These are phyloP conservation scores for Acanthamoeba castellanii DNA, from an alignment of 208 protist species.

Conservation along the genomic window DNA sequence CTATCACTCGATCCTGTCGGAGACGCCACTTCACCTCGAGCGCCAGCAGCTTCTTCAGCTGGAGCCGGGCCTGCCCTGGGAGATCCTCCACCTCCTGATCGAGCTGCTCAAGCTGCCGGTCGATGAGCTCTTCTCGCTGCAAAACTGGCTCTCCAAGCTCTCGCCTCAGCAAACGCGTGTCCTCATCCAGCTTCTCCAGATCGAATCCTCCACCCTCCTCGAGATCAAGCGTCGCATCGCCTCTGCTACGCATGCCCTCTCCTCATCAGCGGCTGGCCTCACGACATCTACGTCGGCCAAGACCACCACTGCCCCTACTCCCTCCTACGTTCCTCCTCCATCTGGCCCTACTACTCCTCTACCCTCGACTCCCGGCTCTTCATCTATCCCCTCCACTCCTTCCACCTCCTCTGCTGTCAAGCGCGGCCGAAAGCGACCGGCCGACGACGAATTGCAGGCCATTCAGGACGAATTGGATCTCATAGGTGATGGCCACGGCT, in stretches of 20 bases:
- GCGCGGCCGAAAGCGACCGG: constrained; percentile 48
- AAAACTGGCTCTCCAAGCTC: constrained; percentile 78
- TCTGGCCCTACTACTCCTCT: background rate
- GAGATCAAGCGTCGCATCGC: constrained; percentile 80
- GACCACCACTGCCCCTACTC: background rate
- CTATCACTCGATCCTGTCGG: constrained; percentile 75
- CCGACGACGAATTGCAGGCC: constrained; percentile 27
- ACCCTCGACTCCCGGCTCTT: constrained; percentile 22
- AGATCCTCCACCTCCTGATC: constrained; percentile 82
- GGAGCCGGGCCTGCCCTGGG: constrained; percentile 77
- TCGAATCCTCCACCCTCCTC: constrained; percentile 78
- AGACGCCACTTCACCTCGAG: constrained; percentile 78
- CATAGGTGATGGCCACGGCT: constrained; percentile 44
- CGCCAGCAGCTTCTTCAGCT: constrained; percentile 81
- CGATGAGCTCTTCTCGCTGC: constrained; percentile 77
- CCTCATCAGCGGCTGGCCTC: background rate
- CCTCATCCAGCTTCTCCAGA: constrained; percentile 79
- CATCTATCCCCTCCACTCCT: background rate
- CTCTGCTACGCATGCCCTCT: constrained; percentile 19
- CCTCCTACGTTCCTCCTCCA: constrained; percentile 36
- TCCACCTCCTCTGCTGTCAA: constrained; percentile 6
- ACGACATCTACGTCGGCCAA: background rate
- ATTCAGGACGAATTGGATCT: constrained; percentile 72
- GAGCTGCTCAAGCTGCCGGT: constrained; percentile 80
- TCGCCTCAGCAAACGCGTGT: constrained; percentile 78